Percentiles rank a stretch among this genome's conserved stretches.
Evolutionary conservation across 225 moss, liverwort and hornwort species (phyloP).

Genomic region (Ulota crispa): DNA sequence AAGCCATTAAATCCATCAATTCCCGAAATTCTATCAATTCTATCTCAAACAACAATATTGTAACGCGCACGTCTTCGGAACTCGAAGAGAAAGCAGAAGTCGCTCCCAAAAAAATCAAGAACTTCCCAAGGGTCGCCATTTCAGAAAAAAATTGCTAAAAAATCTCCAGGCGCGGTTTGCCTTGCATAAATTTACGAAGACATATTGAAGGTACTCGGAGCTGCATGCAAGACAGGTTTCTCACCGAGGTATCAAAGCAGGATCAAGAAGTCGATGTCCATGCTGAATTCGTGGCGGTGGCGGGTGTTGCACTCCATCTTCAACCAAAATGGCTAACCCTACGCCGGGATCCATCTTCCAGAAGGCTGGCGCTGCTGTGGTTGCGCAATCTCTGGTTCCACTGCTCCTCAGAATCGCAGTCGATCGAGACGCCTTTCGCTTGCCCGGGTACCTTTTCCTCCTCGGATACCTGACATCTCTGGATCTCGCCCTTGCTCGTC

Average conservation of each 20-base stretch:
- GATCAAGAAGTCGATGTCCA: not conserved
- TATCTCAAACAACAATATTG: not conserved
- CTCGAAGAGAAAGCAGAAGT: not conserved
- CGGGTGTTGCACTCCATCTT: not conserved
- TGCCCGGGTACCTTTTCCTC: not conserved
- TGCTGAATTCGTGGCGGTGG: not conserved
- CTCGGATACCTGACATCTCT: not conserved
- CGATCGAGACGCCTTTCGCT: not conserved
- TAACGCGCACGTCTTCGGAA: not conserved
- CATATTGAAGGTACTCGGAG: not conserved
- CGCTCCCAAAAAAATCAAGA: not conserved
- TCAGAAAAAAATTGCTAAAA: not conserved
- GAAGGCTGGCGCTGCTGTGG: not conserved
- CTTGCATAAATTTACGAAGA: not conserved
- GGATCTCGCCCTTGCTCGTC: not conserved
- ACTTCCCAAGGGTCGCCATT: not conserved
- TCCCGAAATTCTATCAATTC: not conserved
- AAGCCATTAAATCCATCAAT: not conserved
- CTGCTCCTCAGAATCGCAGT: not conserved
- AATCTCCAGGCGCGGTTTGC: not conserved
- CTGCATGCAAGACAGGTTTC: not conserved
- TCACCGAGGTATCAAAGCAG: conserved; percentile 12
- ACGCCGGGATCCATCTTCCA: conserved; percentile 22
- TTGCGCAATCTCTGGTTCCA: not conserved
- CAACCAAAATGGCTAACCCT: conserved; percentile 19